These are phyloP conservation scores for Talaromyces adpressus DNA, from an alignment of 495 filamentous ascomycete genomes.

Conservation along the genomic window DNA sequence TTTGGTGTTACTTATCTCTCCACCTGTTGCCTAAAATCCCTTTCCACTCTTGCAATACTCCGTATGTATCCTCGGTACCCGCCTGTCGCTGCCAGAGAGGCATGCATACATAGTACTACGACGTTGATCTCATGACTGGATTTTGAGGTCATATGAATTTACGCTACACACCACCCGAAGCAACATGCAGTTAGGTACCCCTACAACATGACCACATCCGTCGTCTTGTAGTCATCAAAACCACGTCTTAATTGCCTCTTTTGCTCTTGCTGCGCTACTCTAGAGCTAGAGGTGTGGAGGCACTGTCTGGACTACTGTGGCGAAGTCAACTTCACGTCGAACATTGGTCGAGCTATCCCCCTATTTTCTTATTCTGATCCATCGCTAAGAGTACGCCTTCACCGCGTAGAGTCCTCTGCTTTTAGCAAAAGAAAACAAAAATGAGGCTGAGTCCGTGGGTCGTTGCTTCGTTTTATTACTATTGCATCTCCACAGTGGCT, in stretches of 20 bases:
- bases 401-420: neutral
- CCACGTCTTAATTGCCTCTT: neutral
- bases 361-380: neutral
- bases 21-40: neutral
- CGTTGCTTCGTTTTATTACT: neutral
- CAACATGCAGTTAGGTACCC: neutral
- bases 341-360: slow-evolving; percentile 3
- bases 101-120: too few relatives aligned
- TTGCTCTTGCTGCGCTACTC: neutral
- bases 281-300: neutral
- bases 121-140: neutral
- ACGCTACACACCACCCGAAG: neutral
- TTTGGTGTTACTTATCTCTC: neutral
- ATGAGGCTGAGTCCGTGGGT: neutral
- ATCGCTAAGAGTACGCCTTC: too few relatives aligned
- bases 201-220: neutral
- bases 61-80: neutral
- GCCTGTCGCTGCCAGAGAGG: neutral
- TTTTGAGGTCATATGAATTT: neutral
- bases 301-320: neutral
- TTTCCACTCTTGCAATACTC: neutral
- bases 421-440: neutral
- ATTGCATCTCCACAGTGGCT: neutral
- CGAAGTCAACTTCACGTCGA: neutral
- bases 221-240: neutral